Evolutionary conservation across 768 basidiomycete species (phyloP).

Genomic region (Tulasnella sp.): DNA sequence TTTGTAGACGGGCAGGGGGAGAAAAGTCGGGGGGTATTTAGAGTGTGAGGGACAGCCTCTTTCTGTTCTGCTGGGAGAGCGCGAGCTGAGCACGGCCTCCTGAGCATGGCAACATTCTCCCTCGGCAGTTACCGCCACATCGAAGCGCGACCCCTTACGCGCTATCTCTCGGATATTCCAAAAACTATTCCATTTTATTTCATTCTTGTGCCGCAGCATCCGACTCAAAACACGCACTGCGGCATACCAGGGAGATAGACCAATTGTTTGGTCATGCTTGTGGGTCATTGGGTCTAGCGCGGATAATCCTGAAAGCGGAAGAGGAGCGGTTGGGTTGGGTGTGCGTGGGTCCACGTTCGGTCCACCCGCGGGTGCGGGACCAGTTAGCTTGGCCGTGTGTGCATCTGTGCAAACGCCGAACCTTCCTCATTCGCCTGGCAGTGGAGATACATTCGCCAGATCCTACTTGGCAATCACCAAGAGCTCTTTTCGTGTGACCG

Average conservation of each 20-base stretch:
- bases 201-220: too few species aligned
- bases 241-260: background rate
- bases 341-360: background rate
- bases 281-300: background rate
- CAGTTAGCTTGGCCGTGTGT: background rate
- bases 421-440: background rate
- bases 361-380: background rate
- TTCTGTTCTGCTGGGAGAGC: too few species aligned
- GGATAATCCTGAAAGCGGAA: constrained; percentile 6
- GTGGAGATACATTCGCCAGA: background rate
- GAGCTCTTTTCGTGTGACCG: background rate
- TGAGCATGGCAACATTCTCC: too few species aligned
- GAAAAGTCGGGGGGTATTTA: too few species aligned
- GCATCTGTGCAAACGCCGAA: background rate
- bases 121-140: too few species aligned
- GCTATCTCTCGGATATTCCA: too few species aligned
- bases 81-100: too few species aligned
- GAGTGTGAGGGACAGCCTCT: too few species aligned
- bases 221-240: background rate
- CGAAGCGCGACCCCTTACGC: too few species aligned
- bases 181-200: too few species aligned
- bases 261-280: background rate
- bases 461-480: background rate
- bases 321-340: background rate
- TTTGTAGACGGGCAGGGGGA: too few species aligned